phyloP scores from a whole-genome alignment of 192 early-diverging fungal species.

The Pilobolus umbonatus region DNA sequence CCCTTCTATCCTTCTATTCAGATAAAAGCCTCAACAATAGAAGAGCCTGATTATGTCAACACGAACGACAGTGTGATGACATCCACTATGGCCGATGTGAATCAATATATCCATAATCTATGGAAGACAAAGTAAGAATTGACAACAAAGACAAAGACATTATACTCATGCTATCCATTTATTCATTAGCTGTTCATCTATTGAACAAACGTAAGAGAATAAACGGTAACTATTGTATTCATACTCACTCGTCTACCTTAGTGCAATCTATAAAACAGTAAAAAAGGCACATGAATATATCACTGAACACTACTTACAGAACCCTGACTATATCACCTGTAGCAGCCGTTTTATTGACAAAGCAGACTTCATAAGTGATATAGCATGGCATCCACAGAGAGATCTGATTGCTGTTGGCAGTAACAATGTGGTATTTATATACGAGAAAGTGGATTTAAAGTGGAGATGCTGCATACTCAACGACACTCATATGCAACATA shows the following conservation, averaged over 20 bases:
- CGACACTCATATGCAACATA: conserved; percentile 36
- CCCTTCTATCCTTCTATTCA: conserved; percentile 14
- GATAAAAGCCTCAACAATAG: not conserved
- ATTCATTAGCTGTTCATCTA: conserved; percentile 9
- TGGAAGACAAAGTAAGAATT: conserved; percentile 4
- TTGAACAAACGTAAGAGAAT: conserved; percentile 5
- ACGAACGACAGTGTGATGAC: not conserved
- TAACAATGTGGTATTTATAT: conserved; percentile 62
- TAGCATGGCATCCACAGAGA: conserved; percentile 75
- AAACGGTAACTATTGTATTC: not conserved
- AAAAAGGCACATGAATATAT: not conserved
- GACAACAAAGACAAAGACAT: not conserved
- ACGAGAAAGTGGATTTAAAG: conserved; percentile 54
- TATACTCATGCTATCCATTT: not conserved
- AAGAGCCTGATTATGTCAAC: not conserved
- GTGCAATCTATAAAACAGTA: conserved; percentile 4
- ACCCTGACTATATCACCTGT: not conserved
- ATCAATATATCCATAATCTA: not conserved
- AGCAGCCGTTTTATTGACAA: conserved; percentile 4
- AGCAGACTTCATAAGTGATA: conserved; percentile 37
- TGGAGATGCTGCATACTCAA: conserved; percentile 39
- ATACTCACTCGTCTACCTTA: not conserved
- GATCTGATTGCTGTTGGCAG: conserved; percentile 67
- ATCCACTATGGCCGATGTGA: not conserved
- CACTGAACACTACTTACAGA: not conserved